These are phyloP conservation scores for Cytospora leucostoma DNA, from an alignment of 2,329 filamentous ascomycete species.

Conservation along the genomic window DNA sequence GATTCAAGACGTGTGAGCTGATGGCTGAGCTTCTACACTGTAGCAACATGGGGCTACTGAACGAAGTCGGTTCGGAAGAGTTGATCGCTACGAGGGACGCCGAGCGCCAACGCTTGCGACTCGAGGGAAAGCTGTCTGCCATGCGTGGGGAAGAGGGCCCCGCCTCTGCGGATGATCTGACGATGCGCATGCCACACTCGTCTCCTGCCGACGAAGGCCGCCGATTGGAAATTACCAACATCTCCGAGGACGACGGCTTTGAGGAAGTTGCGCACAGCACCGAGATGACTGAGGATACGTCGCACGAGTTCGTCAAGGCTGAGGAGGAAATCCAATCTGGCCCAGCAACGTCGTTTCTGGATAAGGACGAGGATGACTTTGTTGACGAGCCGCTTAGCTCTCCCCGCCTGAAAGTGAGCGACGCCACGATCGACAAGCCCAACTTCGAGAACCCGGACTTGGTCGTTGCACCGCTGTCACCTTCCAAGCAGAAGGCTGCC, in stretches of 20 bases:
- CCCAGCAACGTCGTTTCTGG: conserved; percentile 46
- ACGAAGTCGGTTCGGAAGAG: conserved; percentile 86
- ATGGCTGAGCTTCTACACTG: conserved; percentile 98
- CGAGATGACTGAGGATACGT: conserved; percentile 72
- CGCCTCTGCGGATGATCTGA: conserved; percentile 62
- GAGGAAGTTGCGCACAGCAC: conserved; percentile 78
- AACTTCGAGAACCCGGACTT: conserved; percentile 59
- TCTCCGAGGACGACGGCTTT: conserved; percentile 86
- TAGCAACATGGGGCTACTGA: conserved; percentile 96
- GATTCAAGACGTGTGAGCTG: conserved; percentile 97
- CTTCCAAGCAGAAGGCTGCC: conserved; percentile 43
- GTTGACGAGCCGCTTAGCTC: conserved; percentile 77
- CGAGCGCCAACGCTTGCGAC: conserved; percentile 77
- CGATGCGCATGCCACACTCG: conserved; percentile 56
- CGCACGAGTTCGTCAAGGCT: conserved; percentile 66
- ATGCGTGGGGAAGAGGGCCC: conserved; percentile 43
- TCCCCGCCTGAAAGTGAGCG: conserved; percentile 62
- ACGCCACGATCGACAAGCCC: conserved; percentile 54
- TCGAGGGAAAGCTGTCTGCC: conserved; percentile 71
- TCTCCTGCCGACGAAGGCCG: conserved; percentile 64
- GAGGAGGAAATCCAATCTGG: conserved; percentile 52
- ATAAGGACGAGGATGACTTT: conserved; percentile 71
- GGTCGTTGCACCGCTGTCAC: conserved; percentile 60
- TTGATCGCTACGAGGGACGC: conserved; percentile 77
- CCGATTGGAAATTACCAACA: conserved; percentile 75